phyloP scores from a whole-genome alignment of 2,329 filamentous ascomycete species.

The Talaromyces islandicus region DNA sequence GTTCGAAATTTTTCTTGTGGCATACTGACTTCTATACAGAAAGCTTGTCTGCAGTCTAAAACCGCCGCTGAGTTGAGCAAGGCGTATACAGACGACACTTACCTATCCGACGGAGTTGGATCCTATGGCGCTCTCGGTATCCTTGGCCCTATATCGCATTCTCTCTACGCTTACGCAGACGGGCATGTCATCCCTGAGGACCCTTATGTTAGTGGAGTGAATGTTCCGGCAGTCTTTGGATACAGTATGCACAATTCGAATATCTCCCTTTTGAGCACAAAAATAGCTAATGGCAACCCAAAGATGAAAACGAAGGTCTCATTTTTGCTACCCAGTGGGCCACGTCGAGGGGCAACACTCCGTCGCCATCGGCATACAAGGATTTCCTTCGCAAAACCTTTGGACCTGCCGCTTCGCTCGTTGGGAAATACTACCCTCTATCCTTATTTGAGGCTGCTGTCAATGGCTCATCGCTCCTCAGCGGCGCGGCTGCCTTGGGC shows the following conservation, averaged over 20 bases:
- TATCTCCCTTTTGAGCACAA: background rate
- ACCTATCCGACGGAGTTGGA: slow-evolving; percentile 3
- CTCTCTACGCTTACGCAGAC: slow-evolving; percentile 16
- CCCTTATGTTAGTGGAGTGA: slow-evolving; percentile 12
- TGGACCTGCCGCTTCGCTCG: slow-evolving; percentile 10
- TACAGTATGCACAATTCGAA: slow-evolving; percentile 13
- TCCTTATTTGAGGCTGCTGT: slow-evolving; percentile 7
- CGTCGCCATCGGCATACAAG: slow-evolving; percentile 10
- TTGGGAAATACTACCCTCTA: slow-evolving; percentile 13
- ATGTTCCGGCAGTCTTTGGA: slow-evolving; percentile 17
- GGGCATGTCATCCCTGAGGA: slow-evolving; percentile 15
- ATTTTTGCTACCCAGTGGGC: background rate
- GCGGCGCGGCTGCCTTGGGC: background rate
- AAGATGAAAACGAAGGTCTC: slow-evolving; percentile 3
- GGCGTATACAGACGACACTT: slow-evolving; percentile 7
- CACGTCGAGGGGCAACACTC: background rate
- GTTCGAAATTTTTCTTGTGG: background rate
- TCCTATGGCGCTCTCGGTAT: background rate
- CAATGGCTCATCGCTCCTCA: background rate
- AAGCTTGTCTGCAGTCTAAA: slow-evolving; percentile 16
- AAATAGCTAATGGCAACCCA: background rate
- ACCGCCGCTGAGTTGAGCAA: slow-evolving; percentile 9
- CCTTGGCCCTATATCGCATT: background rate
- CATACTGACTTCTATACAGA: slow-evolving; percentile 11
- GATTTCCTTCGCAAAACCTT: slow-evolving; percentile 15